Percentiles rank a stretch among this genome's conserved stretches.
phyloP scores from a whole-genome alignment of 106 monocot genomes.

The Acorus calamus region DNA sequence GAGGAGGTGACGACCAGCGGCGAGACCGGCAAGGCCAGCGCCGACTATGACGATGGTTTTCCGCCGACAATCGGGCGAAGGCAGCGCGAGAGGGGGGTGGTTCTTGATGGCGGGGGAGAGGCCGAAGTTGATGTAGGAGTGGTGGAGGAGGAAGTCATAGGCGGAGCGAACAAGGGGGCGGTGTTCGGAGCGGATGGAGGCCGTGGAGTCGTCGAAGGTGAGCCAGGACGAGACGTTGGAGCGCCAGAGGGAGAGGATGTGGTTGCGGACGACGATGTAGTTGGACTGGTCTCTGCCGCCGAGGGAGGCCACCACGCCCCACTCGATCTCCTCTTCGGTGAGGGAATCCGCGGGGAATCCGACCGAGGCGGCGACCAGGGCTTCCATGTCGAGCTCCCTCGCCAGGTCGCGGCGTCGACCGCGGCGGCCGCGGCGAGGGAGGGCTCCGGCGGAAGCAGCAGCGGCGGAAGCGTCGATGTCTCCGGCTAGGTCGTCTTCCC shows the following conservation, averaged over 20 bases:
- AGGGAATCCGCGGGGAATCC: constrained; percentile 92
- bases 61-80: neutral
- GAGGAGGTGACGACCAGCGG: constrained; percentile 67
- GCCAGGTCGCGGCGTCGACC: constrained; percentile 14
- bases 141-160: constrained; percentile 51
- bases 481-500: constrained; percentile 48
- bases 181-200: constrained; percentile 77
- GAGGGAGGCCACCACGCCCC: constrained; percentile 41
- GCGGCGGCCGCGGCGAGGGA: constrained; percentile 7
- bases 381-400: constrained; percentile 66
- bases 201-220: constrained; percentile 43
- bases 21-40: constrained; percentile 78
- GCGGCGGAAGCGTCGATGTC: constrained; percentile 21
- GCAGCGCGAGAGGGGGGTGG: constrained; percentile 9
- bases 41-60: constrained; percentile 55
- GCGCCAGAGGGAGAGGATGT: constrained; percentile 81
- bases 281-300: constrained; percentile 54
- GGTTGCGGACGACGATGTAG: constrained; percentile 88
- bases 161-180: constrained; percentile 40
- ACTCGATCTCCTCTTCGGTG: constrained; percentile 85
- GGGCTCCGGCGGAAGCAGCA: constrained; percentile 16
- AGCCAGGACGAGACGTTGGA: constrained; percentile 47
- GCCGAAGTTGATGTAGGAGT: constrained; percentile 85
- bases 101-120: constrained; percentile 33
- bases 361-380: constrained; percentile 65